Conservation (phyloP, 208 protist species). For the Acanthamoeba sp. region DNA sequence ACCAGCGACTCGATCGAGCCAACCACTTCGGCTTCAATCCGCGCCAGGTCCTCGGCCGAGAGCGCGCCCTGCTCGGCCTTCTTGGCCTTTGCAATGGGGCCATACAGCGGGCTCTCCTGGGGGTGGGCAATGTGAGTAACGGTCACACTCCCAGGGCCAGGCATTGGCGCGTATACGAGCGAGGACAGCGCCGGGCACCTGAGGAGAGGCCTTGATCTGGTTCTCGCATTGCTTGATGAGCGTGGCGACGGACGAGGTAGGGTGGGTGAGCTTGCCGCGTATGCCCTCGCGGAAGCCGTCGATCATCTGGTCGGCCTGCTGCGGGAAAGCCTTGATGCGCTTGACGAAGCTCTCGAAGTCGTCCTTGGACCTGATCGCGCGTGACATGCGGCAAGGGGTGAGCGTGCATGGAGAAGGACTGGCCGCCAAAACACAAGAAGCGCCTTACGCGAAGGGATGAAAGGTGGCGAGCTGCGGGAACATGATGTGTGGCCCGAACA, state of each 20-base stretch:
- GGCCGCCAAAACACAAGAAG: not conserved
- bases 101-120: not conserved
- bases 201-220: not conserved
- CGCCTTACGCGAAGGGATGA: not conserved
- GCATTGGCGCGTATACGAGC: too few relatives aligned
- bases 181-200: not conserved
- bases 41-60: not conserved
- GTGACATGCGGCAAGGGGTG: not conserved
- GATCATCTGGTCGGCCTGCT: conserved; percentile 19
- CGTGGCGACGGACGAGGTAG: not conserved
- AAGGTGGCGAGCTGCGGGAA: not conserved
- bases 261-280: not conserved
- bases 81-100: not conserved
- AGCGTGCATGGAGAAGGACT: not conserved
- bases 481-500: conserved; percentile 12
- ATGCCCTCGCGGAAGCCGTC: conserved; percentile 12
- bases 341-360: not conserved
- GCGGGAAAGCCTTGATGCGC: not conserved
- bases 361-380: not conserved
- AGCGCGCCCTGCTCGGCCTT: not conserved
- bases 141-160: too few relatives aligned
- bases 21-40: not conserved
- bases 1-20: not conserved
- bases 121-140: not conserved
- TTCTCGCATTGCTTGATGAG: conserved; percentile 25